A percentile compares a stretch with the other conserved stretches of the same genome.
Conservation (phyloP, 2,329 filamentous ascomycete species). For the Lasiodiplodia hormozganensis region DNA sequence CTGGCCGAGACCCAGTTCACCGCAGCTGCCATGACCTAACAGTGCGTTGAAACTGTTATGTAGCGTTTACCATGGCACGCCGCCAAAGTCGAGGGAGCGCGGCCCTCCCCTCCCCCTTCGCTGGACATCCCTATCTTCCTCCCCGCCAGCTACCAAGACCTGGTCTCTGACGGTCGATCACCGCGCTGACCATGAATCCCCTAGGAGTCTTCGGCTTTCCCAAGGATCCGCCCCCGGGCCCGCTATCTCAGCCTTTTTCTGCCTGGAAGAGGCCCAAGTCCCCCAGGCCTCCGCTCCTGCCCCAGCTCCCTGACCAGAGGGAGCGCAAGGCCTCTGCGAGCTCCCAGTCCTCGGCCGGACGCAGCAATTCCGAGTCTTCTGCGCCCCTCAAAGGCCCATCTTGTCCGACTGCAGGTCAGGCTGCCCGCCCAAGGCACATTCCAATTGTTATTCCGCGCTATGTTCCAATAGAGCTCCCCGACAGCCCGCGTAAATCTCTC, state of each 20-base stretch:
- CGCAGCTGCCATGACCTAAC: conserved; percentile 38
- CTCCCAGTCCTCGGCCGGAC: conserved; percentile 32
- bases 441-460: conserved; percentile 53
- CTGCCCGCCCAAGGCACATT: conserved; percentile 50
- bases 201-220: conserved; percentile 48
- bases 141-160: conserved; percentile 8
- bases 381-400: background rate
- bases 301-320: conserved; percentile 36
- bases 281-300: conserved; percentile 39
- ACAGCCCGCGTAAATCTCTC: conserved; percentile 44
- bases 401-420: conserved; percentile 36
- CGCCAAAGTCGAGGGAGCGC: conserved; percentile 12
- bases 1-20: conserved; percentile 42
- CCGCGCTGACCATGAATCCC: conserved; percentile 48
- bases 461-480: conserved; percentile 47
- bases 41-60: conserved; percentile 39
- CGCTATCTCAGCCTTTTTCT: conserved; percentile 32
- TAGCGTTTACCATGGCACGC: conserved; percentile 33
- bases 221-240: conserved; percentile 28
- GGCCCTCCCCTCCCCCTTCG: conserved; percentile 15
- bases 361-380: conserved; percentile 9
- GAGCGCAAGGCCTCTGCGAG: conserved; percentile 38
- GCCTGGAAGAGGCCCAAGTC: conserved; percentile 44
- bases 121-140: conserved; percentile 28
- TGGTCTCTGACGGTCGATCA: conserved; percentile 24